Conservation (phyloP, 2,329 filamentous ascomycete species). For the Calonectria fujianensis region DNA sequence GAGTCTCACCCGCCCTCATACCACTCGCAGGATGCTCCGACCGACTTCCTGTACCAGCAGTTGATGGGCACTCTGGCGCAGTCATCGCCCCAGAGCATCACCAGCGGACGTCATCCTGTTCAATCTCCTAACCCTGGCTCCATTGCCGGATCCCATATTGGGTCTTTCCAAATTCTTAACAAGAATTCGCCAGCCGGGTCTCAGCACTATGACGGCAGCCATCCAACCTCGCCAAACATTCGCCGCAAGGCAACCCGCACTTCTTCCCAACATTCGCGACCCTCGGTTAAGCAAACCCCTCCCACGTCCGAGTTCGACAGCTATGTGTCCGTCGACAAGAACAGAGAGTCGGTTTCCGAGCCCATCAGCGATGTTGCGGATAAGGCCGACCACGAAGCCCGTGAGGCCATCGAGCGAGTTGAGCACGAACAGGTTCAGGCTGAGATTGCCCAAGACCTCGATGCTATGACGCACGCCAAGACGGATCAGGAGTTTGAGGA, state of each 20-base stretch:
- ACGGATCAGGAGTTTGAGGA: constrained; percentile 73
- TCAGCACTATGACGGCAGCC: constrained; percentile 62
- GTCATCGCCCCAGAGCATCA: constrained; percentile 64
- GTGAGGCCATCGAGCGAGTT: constrained; percentile 77
- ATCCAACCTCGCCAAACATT: constrained; percentile 67
- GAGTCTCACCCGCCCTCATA: constrained; percentile 51
- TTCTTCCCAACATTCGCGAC: constrained; percentile 58
- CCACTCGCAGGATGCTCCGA: constrained; percentile 61
- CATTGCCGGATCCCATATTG: constrained; percentile 41
- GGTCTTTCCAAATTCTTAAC: constrained; percentile 70
- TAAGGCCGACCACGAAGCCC: constrained; percentile 72
- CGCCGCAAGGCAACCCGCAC: constrained; percentile 62
- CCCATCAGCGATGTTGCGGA: constrained; percentile 80
- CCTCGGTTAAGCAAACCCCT: constrained; percentile 56
- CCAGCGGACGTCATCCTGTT: constrained; percentile 60
- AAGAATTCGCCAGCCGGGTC: constrained; percentile 67
- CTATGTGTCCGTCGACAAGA: constrained; percentile 69
- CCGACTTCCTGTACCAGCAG: constrained; percentile 63
- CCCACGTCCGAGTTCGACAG: constrained; percentile 57
- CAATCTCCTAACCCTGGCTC: constrained; percentile 52
- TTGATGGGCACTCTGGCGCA: constrained; percentile 61
- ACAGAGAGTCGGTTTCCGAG: constrained; percentile 82
- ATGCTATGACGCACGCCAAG: constrained; percentile 70
- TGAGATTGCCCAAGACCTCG: constrained; percentile 67
- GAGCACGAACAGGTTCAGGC: constrained; percentile 69